A percentile compares a stretch with the other conserved stretches of the same genome.
Evolutionary conservation across 352 stramenopile species (phyloP).

Genomic region (Globisporangium paroecandrum): DNA sequence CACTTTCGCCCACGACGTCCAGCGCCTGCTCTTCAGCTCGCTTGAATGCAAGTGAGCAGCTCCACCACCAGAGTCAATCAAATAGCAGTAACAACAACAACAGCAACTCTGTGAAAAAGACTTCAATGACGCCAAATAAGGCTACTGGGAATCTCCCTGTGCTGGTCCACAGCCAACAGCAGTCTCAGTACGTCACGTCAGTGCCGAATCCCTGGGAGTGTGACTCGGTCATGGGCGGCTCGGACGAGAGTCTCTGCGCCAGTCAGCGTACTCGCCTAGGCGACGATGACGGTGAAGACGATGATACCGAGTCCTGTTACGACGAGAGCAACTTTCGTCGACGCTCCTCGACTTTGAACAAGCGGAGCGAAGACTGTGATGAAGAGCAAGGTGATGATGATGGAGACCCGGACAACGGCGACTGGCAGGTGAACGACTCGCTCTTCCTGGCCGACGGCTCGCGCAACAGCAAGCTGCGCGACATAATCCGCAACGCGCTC

Average conservation of each 20-base stretch:
- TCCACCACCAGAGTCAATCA: conserved; percentile 12
- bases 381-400: conserved; percentile 11
- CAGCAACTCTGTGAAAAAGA: background rate
- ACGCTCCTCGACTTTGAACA: conserved; percentile 15
- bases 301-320: background rate
- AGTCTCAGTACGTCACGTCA: conserved; percentile 8
- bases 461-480: conserved; percentile 80
- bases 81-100: conserved; percentile 8
- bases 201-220: conserved; percentile 55
- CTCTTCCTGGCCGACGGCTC: conserved; percentile 87
- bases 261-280: conserved; percentile 41
- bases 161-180: conserved; percentile 20
- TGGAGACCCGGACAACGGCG: conserved; percentile 26
- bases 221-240: conserved; percentile 46
- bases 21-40: conserved; percentile 31
- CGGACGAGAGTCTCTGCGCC: conserved; percentile 35
- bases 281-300: conserved; percentile 17
- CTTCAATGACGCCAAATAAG: background rate
- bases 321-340: conserved; percentile 4
- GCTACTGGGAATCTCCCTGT: conserved; percentile 21
- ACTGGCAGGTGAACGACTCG: conserved; percentile 72
- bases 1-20: conserved; percentile 26
- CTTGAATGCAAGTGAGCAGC: conserved; percentile 27
- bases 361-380: conserved; percentile 17
- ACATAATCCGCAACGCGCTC: conserved; percentile 76